phyloP scores from a whole-genome alignment of 805 yeast genomes.

The Candida corydali region DNA sequence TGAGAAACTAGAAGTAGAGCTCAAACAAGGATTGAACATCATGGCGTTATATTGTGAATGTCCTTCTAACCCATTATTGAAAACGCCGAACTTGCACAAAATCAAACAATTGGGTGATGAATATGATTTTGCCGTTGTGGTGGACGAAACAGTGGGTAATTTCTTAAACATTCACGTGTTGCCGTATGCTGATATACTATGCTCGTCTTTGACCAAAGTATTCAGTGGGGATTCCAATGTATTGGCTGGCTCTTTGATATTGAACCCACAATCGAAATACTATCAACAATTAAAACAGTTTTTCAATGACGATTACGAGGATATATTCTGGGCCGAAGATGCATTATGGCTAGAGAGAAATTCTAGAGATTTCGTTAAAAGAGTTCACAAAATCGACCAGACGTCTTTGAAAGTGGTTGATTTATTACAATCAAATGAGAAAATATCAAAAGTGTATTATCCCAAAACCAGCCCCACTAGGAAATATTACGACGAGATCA shows the following conservation, averaged over 20 bases:
- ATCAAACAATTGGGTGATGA: constrained; percentile 63
- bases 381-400: constrained; percentile 55
- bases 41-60: constrained; percentile 84
- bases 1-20: constrained; percentile 56
- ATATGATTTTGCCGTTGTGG: constrained; percentile 72
- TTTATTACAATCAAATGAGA: constrained; percentile 44
- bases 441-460: constrained; percentile 65
- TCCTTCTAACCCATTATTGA: constrained; percentile 90
- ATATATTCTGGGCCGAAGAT: constrained; percentile 88
- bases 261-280: constrained; percentile 60
- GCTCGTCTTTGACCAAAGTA: constrained; percentile 83
- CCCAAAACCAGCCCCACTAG: constrained; percentile 59
- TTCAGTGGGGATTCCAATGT: constrained; percentile 94
- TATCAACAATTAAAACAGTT: constrained; percentile 49
- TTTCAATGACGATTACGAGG: constrained; percentile 55
- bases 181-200: constrained; percentile 82
- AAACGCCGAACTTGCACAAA: constrained; percentile 71
- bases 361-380: constrained; percentile 76
- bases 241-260: constrained; percentile 85
- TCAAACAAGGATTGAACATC: constrained; percentile 50
- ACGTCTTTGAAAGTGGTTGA: constrained; percentile 55
- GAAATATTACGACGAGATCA: constrained; percentile 65
- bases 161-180: constrained; percentile 77
- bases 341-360: constrained; percentile 89
- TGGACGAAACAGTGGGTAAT: constrained; percentile 95